A percentile compares a stretch with the other conserved stretches of the same genome.
Conservation (phyloP, 2,329 filamentous ascomycete species). For the Botryotinia calthae region DNA sequence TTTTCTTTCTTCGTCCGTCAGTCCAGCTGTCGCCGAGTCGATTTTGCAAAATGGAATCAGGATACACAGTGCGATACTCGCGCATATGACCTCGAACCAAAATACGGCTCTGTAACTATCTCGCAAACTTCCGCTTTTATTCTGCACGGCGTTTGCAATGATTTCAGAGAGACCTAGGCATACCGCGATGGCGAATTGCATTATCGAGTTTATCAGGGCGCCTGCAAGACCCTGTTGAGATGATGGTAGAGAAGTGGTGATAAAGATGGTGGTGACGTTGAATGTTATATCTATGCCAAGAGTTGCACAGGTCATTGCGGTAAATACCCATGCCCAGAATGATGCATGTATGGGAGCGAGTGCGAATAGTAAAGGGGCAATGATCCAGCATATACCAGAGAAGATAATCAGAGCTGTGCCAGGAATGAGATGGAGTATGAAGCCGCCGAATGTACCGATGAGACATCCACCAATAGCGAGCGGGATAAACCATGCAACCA, state of each 20-base stretch:
- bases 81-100: conserved; percentile 19
- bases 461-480: conserved; percentile 56
- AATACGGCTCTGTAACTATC: conserved; percentile 14
- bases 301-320: conserved; percentile 63
- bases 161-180: conserved; percentile 14
- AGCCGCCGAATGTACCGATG: conserved; percentile 62
- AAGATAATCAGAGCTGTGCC: conserved; percentile 50
- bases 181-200: conserved; percentile 17
- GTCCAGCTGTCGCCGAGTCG: conserved; percentile 12
- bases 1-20: background rate
- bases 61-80: conserved; percentile 12
- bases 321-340: conserved; percentile 68
- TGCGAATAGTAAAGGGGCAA: conserved; percentile 51
- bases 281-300: conserved; percentile 72
- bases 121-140: background rate
- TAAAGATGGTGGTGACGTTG: conserved; percentile 70
- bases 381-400: conserved; percentile 49
- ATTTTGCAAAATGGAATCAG: conserved; percentile 18
- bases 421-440: conserved; percentile 45
- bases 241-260: conserved; percentile 65
- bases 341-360: conserved; percentile 46
- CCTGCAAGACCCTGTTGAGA: conserved; percentile 67
- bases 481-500: conserved; percentile 57
- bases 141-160: background rate
- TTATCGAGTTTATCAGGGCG: conserved; percentile 56